phyloP scores from a whole-genome alignment of 257 asterid genomes.

The Salvia splendens region DNA sequence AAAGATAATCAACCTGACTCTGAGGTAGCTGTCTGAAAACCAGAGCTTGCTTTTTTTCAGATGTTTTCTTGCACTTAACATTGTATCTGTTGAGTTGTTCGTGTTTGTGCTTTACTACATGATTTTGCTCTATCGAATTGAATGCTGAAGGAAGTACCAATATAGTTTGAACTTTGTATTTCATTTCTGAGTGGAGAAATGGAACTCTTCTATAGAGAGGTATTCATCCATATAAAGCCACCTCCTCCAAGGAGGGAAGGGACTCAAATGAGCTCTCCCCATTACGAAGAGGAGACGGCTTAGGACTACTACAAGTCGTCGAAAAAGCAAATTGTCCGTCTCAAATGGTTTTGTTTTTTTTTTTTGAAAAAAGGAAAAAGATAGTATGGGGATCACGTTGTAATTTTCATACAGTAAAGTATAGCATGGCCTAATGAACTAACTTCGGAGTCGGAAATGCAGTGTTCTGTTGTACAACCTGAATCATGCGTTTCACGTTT shows the following conservation, averaged over 20 bases:
- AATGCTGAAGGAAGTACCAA: background rate
- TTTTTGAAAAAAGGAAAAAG: too few species aligned
- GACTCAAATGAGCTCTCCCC: too few species aligned
- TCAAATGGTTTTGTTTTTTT: too few species aligned
- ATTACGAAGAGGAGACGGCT: too few species aligned
- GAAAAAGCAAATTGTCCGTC: too few species aligned
- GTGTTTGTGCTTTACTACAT: background rate
- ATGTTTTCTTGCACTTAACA: background rate
- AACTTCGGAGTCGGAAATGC: background rate
- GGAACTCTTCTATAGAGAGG: background rate
- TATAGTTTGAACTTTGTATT: background rate
- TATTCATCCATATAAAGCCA: too few species aligned
- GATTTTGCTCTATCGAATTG: slow-evolving; percentile 2
- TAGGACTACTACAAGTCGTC: too few species aligned
- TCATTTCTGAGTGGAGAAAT: background rate
- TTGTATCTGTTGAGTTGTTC: background rate
- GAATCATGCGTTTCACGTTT: slow-evolving; percentile 19
- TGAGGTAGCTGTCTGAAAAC: slow-evolving; percentile 46
- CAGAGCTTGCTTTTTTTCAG: background rate
- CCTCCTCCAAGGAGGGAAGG: too few species aligned
- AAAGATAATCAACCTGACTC: slow-evolving; percentile 53
- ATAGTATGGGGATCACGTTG: too few species aligned
- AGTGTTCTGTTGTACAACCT: slow-evolving; percentile 14
- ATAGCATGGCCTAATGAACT: background rate
- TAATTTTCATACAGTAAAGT: background rate